These are phyloP conservation scores for Bremia lactucae DNA, from an alignment of 352 stramenopile genomes.

Conservation along the genomic window DNA sequence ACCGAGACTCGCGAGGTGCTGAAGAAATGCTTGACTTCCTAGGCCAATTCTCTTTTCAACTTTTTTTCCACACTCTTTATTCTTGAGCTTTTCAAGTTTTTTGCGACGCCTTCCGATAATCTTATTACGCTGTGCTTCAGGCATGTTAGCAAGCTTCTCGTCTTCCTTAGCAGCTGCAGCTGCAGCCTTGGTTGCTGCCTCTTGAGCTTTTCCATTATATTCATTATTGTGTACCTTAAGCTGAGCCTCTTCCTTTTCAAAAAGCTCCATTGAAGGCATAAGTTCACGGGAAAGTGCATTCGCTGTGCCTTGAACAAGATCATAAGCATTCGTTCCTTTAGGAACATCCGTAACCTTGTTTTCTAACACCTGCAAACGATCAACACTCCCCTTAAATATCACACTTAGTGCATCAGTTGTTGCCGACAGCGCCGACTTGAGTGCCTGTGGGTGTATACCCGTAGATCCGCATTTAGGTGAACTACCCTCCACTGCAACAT, in stretches of 20 bases:
- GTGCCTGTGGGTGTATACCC: conserved; percentile 49
- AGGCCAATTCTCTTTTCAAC: conserved; percentile 50
- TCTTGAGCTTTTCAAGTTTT: conserved; percentile 77
- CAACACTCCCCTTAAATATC: conserved; percentile 41
- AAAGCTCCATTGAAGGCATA: conserved; percentile 38
- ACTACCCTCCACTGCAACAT: conserved; percentile 21
- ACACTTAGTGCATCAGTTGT: conserved; percentile 46
- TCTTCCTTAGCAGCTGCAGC: conserved; percentile 71
- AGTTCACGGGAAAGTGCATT: conserved; percentile 38
- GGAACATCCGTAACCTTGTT: conserved; percentile 2
- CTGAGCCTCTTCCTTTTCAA: conserved; percentile 47
- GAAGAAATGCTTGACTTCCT: conserved; percentile 51
- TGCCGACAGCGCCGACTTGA: conserved; percentile 48
- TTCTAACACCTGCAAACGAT: conserved; percentile 33
- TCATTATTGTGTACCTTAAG: conserved; percentile 42
- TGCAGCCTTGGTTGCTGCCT: conserved; percentile 57
- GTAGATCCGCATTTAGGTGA: conserved; percentile 22
- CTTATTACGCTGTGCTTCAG: conserved; percentile 62
- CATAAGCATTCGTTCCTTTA: conserved; percentile 26
- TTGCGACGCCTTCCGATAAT: conserved; percentile 73
- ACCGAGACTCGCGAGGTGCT: conserved; percentile 25
- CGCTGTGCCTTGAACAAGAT: conserved; percentile 37
- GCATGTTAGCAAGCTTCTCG: conserved; percentile 70
- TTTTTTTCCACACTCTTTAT: conserved; percentile 69
- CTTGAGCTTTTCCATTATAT: conserved; percentile 50